Base-by-base conservation (phyloP, 768 basidiomycete genomes). In the Tricholoma hemisulphureum region DNA sequence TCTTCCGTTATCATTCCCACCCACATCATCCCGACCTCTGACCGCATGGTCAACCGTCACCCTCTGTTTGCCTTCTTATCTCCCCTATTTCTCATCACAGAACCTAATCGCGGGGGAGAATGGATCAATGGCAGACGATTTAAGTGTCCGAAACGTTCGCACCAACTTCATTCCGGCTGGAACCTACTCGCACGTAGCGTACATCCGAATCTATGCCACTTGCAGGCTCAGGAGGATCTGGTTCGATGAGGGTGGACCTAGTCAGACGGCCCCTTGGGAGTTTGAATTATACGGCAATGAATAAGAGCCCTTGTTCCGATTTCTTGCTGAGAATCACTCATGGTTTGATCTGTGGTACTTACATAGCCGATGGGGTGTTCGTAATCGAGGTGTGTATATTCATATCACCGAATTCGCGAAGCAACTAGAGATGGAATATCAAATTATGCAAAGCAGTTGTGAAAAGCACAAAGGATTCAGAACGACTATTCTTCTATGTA, bases 141-240 rank as follows among this genome's bases (percentile, higher is more conserved):
- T 34, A 26, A 57, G 55, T 20, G 35, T 59, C 23, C 53, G 57
- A 54, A 58, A 56, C 29, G 62, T 66, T 49, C 59, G 50, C 59
- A 58, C 63, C 56, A 61, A 51, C n/a, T 54, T 34, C 50, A 61
- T 69, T 65, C 89, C 89, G 20, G 75, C 71, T 58, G 83, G 83
- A 49, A 72, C 72, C 48, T 89, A 84, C 67, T 83, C 87, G 0
- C 83, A 88, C 74, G 77, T 87, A 46, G 79, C 83, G n/a, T 88
- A 84, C 64, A 75, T 92, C 62, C 88, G 86, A 68, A 80, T 93
- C 45, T 87, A 91, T 67, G 89, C 89, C 20, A 89, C 82, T 34
- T 93, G 91, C 72, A 81, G 90, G 34, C 71, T 93, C 63, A 76
- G 87, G 60, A 77, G 91, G 66, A 83, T 93, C 26, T 93, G 91